Evolutionary conservation across 345 rosid genomes (phyloP).

Genomic region (Streptanthus diversifolius): DNA sequence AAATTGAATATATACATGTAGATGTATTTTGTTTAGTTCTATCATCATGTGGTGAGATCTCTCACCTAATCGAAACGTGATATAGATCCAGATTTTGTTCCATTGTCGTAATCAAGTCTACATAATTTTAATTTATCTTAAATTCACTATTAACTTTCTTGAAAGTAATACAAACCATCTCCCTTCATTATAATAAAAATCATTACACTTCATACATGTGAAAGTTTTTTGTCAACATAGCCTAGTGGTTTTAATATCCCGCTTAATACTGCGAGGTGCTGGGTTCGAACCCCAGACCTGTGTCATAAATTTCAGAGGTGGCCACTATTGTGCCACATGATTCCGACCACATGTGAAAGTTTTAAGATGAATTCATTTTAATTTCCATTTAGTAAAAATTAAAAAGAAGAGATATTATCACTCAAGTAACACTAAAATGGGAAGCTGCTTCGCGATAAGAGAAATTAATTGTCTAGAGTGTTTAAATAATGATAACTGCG

Average conservation of each 20-base stretch:
- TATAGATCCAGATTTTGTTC: slow-evolving; percentile 30
- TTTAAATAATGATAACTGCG: background rate
- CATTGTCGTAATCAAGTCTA: slow-evolving; percentile 8
- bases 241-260: no score
- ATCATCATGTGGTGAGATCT: slow-evolving; percentile 32
- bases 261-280: no score
- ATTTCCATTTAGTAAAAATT: background rate
- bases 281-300: no score
- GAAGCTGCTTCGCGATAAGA: slow-evolving; percentile 1
- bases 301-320: no score
- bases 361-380: background rate
- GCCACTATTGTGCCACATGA: no score
- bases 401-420: background rate
- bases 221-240: no score
- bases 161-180: background rate
- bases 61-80: slow-evolving; percentile 29
- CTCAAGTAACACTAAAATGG: background rate
- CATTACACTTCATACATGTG: slow-evolving; percentile 6
- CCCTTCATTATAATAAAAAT: background rate
- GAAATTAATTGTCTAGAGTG: background rate
- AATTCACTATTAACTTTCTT: slow-evolving; percentile 13
- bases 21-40: background rate
- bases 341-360: slow-evolving; percentile 13
- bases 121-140: slow-evolving; percentile 18
- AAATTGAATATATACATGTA: background rate